Base-by-base conservation (phyloP, 2,329 filamentous ascomycete species). In the Colletotrichum sp. region DNA sequence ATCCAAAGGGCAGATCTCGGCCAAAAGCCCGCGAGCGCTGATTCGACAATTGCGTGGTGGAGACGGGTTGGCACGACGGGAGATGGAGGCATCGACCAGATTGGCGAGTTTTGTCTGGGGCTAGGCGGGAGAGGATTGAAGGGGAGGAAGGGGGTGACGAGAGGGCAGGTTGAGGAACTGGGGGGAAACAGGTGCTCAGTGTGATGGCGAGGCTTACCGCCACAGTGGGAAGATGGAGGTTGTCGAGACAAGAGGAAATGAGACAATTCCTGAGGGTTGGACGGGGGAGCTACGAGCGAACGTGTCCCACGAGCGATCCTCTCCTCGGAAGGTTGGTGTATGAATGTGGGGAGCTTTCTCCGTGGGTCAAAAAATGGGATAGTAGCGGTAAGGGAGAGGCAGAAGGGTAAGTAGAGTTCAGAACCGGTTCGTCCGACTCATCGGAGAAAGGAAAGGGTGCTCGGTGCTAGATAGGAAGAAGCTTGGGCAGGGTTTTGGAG, bases 241-340 rank as follows among this genome's bases (percentile, higher is more conserved):
- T 81, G 81, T 78, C 84, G 83, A 85, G 85, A 83, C 83, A 84
- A n/a, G 84, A 83, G 83, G 83, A 86, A 84, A 86, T 43, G 86
- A 87, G 84, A 86, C 83, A 87, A 86, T 87, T 87, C 86, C 87
- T 86, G 84, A 86, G 83, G 84, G 83, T 82, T 72, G 73, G 57
- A 68, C 83, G 82, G 87, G 88, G 90, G 88, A 92, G 88, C 87
- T 89, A 90, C 90, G 90, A 92, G 89, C 86, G 89, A 92, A 92
- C 90, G 90, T 89, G 92, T 90, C 90, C 39, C 39, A n/a, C 39
- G 39, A 88, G 90, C 83, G 85, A 85, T 84, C 83, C 84, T 86
- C 83, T 83, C 81, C 82, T 72, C 26, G 28, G 55, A 63, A 61
- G 69, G 60, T 61, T 59, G 30, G 32, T 43, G 18, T n/a, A 43